Percentiles rank a stretch among this genome's conserved stretches.
Evolutionary conservation across 1,139 yeast genomes (phyloP).

Genomic region (Candida dubliniensis): DNA sequence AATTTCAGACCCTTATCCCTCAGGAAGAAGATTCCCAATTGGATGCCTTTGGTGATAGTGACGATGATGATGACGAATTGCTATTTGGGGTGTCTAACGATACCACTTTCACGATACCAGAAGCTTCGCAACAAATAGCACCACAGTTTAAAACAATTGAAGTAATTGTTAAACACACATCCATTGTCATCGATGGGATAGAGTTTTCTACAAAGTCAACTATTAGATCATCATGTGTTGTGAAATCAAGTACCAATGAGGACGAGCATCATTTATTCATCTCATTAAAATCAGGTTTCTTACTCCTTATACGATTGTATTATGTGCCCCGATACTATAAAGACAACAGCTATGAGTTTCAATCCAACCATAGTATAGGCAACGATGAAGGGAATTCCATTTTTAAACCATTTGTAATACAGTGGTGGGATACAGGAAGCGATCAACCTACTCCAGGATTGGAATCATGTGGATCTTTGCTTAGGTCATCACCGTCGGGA

Average conservation of each 20-base stretch:
- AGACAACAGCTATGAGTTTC: constrained; percentile 27
- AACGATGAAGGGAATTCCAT: constrained; percentile 18
- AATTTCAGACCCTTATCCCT: constrained; percentile 36
- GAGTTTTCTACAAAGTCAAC: constrained; percentile 36
- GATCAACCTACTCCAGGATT: constrained; percentile 22
- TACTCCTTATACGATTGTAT: constrained; percentile 38
- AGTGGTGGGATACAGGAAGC: constrained; percentile 48
- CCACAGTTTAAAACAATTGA: constrained; percentile 14
- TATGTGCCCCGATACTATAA: constrained; percentile 32
- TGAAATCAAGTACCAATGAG: constrained; percentile 19
- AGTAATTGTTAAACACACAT: constrained; percentile 36
- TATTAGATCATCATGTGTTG: constrained; percentile 37
- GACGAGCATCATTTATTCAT: constrained; percentile 47
- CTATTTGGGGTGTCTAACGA: constrained; percentile 8
- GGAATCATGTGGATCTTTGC: constrained; percentile 34
- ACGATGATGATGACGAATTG: constrained; percentile 25
- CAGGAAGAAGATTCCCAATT: constrained; percentile 43
- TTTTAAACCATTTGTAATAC: constrained; percentile 48
- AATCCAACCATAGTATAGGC: constrained; percentile 7
- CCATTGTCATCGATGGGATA: constrained; percentile 34
- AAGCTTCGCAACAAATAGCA: background rate
- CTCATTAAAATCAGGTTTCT: constrained; percentile 42
- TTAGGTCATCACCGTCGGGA: constrained; percentile 34
- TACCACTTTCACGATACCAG: background rate
- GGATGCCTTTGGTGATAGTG: constrained; percentile 40